Base-by-base conservation (phyloP, 352 stramenopile species). In the Phytopythium boreale region DNA sequence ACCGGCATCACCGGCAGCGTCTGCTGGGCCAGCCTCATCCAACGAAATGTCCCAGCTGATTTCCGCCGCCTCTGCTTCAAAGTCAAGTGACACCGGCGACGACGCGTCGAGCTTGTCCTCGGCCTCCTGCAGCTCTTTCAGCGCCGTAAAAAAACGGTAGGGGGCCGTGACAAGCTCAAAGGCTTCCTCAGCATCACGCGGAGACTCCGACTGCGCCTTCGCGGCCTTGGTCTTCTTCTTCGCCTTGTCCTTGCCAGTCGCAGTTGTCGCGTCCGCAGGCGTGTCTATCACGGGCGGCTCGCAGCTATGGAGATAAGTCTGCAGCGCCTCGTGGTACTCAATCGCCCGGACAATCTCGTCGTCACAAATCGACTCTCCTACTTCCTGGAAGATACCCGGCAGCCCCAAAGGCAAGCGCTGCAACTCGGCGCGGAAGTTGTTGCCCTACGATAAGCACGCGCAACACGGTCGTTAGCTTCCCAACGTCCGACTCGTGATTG, bases 31-130 rank as follows among this genome's bases (percentile, higher is more conserved):
- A 37, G 63, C 77, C 11, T 75, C 70, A 10, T 83, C 79, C 26
- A 87, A 58, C 26, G 82, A 87, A 34, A 92, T 87, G 62, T 90
- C 79, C 84, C 80, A 93, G 61, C 82, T 84, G 60, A 93, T 89
- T 43, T 90, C 79, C 20, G 72, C 75, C 22, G 75, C 80, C 60
- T 82, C 76, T 0, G 70, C 73, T 43, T 89, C 80, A 58, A 87
- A 87, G 59, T 90, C 70, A 2, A 84, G 51, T 9, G 62, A 56
- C 22, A 22, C 34, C 4, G 55, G 36, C n/a, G 55, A 22, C 8
- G 62, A 41, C 1, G 49, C 12, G 53, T 70, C 57, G 0, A 79
- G 20, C 22, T 70, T 52, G 41, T 88, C 71, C n/a, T 74, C 79
- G 5, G 84, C 77, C 31, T 58, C 69, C 10, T 64, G 64, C 19